Evolutionary conservation across 2,329 filamentous ascomycete genomes (phyloP).

Genomic region (Fusarium sp.): DNA sequence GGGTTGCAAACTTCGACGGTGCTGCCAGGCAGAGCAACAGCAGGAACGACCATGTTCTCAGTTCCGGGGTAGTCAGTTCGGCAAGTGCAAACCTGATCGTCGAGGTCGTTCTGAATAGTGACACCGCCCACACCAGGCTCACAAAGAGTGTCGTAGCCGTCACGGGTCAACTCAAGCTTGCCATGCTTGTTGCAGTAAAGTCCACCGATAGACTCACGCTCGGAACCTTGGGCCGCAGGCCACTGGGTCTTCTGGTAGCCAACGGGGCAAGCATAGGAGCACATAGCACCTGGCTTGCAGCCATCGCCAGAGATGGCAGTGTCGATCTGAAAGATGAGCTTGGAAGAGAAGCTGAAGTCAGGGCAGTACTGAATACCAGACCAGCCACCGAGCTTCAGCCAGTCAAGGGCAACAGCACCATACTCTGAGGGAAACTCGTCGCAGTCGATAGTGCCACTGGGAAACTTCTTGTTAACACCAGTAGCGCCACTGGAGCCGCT

Average conservation of each 20-base stretch:
- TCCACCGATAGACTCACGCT: constrained; percentile 88
- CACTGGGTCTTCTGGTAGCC: constrained; percentile 96
- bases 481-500: constrained; percentile 46
- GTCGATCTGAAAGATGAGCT: constrained; percentile 73
- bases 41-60: constrained; percentile 87
- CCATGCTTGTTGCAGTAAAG: constrained; percentile 80
- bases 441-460: constrained; percentile 79
- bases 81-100: constrained; percentile 78
- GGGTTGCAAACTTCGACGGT: constrained; percentile 80
- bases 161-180: constrained; percentile 82
- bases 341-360: constrained; percentile 61
- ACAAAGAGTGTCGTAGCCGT: constrained; percentile 77
- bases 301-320: constrained; percentile 70
- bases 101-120: constrained; percentile 79
- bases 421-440: constrained; percentile 81
- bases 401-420: constrained; percentile 78
- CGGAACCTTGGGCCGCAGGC: constrained; percentile 80
- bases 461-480: constrained; percentile 78
- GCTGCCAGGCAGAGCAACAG: constrained; percentile 71
- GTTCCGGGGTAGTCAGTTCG: constrained; percentile 96
- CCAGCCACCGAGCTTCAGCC: constrained; percentile 80
- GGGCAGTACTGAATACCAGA: constrained; percentile 78
- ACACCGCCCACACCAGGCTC: constrained; percentile 77
- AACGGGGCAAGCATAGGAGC: constrained; percentile 92
- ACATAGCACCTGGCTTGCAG: constrained; percentile 77